phyloP scores from a whole-genome alignment of 331 rosid genomes.

The Pyracantha coccinea region DNA sequence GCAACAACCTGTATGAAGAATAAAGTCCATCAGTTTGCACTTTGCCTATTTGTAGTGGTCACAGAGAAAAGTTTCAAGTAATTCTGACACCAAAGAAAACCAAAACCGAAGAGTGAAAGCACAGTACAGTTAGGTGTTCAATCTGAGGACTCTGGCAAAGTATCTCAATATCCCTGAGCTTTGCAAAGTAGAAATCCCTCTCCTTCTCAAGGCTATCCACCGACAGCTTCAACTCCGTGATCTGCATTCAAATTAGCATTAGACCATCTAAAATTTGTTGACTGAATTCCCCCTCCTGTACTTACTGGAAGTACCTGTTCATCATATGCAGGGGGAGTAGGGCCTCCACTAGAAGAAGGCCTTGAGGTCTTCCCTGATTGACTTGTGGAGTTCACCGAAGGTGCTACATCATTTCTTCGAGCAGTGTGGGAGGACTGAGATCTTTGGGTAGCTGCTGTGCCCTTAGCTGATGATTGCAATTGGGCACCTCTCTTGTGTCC shows the following conservation, averaged over 20 bases:
- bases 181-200: conserved; percentile 81
- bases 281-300: too few relatives aligned
- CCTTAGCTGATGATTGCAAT: conserved; percentile 54
- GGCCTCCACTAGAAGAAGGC: conserved; percentile 43
- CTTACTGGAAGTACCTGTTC: too few relatives aligned
- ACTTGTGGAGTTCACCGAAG: conserved; percentile 31
- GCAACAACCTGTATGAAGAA: conserved; percentile 52
- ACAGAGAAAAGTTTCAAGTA: too few relatives aligned
- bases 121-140: conserved; percentile 46
- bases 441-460: conserved; percentile 40
- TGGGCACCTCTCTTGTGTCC: conserved; percentile 49
- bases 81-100: not conserved
- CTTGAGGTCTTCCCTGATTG: conserved; percentile 40
- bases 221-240: conserved; percentile 81
- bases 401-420: conserved; percentile 56
- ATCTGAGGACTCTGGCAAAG: conserved; percentile 78
- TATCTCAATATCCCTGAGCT: conserved; percentile 84
- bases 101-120: not conserved
- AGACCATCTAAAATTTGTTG: not conserved
- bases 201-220: conserved; percentile 96
- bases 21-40: not conserved
- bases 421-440: conserved; percentile 54
- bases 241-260: conserved; percentile 34
- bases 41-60: not conserved
- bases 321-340: conserved; percentile 39